Evolutionary conservation across 331 rosid genomes (phyloP).

Genomic region (Rosa hybrid): DNA sequence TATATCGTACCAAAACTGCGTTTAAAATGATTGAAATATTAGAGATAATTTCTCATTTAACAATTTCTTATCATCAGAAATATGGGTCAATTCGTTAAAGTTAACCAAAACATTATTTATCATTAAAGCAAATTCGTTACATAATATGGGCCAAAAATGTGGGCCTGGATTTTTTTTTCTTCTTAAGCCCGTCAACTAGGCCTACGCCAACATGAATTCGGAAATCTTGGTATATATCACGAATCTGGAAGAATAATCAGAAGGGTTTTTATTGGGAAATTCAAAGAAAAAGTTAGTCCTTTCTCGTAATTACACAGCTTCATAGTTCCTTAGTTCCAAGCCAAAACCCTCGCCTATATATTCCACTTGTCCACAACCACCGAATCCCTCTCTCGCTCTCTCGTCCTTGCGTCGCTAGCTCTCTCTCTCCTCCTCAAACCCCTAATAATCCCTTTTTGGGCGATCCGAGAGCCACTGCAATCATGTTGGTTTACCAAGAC

Average conservation of each 20-base stretch:
- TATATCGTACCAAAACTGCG: no score
- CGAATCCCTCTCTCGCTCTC: conserved; percentile 33
- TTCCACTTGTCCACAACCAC: fast-evolving
- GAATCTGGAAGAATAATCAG: neutral
- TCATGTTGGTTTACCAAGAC: conserved; percentile 83
- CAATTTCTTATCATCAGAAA: no score
- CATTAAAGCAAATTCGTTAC: no score
- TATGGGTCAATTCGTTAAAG: no score
- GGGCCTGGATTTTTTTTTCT: no score
- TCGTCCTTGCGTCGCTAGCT: conserved; percentile 22
- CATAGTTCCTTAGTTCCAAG: neutral
- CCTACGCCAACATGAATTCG: neutral
- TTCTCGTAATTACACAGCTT: conserved; percentile 8
- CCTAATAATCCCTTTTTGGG: conserved; percentile 8
- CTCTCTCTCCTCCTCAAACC: neutral
- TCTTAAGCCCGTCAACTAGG: neutral
- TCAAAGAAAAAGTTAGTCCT: neutral
- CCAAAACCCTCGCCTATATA: conserved; percentile 70
- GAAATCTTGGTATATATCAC: neutral
- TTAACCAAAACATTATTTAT: no score
- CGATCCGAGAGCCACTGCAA: conserved; percentile 44
- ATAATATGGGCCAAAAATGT: no score
- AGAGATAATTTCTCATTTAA: no score
- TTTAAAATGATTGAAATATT: no score
- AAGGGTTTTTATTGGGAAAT: conserved; percentile 22